Conservation (phyloP, 2,329 filamentous ascomycete genomes). For the Fusarium sp. region DNA sequence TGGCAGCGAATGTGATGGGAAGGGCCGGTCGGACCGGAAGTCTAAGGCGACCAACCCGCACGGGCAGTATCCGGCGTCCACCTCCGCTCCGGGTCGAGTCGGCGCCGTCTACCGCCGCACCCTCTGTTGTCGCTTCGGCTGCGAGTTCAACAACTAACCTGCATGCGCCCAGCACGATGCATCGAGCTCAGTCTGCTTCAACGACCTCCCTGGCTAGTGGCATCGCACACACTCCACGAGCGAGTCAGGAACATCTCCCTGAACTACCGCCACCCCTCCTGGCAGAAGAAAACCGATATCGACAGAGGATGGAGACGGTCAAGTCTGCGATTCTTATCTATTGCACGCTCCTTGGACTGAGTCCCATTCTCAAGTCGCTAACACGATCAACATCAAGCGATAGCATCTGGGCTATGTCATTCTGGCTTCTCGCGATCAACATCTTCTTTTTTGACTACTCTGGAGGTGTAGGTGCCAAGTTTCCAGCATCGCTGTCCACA, state of each 20-base stretch:
- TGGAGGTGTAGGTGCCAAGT: constrained; percentile 69
- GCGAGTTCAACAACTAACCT: constrained; percentile 60
- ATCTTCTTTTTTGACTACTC: constrained; percentile 99
- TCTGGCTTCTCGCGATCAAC: constrained; percentile 92
- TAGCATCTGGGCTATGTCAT: constrained; percentile 97
- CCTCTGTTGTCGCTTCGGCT: constrained; percentile 46
- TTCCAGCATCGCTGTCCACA: constrained; percentile 82
- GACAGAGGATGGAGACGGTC: constrained; percentile 75
- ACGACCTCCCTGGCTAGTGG: constrained; percentile 60
- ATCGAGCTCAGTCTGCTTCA: constrained; percentile 63
- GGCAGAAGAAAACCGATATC: constrained; percentile 53
- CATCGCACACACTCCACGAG: constrained; percentile 38
- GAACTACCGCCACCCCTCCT: constrained; percentile 43
- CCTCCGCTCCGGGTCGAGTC: constrained; percentile 43
- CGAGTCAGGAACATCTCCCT: constrained; percentile 45
- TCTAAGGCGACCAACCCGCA: constrained; percentile 47
- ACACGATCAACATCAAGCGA: constrained; percentile 91
- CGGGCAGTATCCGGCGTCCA: constrained; percentile 51
- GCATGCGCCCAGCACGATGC: constrained; percentile 32
- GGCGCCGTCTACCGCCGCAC: constrained; percentile 35
- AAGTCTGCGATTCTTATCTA: constrained; percentile 95
- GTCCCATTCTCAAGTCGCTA: constrained; percentile 95
- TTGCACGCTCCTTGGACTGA: constrained; percentile 88
- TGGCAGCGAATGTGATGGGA: constrained; percentile 47
- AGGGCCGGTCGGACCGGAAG: constrained; percentile 49